A percentile compares a stretch with the other conserved stretches of the same genome.
These are phyloP conservation scores for Ammopiptanthus mongolicus DNA, from an alignment of 306 rosid genomes.

Conservation along the genomic window DNA sequence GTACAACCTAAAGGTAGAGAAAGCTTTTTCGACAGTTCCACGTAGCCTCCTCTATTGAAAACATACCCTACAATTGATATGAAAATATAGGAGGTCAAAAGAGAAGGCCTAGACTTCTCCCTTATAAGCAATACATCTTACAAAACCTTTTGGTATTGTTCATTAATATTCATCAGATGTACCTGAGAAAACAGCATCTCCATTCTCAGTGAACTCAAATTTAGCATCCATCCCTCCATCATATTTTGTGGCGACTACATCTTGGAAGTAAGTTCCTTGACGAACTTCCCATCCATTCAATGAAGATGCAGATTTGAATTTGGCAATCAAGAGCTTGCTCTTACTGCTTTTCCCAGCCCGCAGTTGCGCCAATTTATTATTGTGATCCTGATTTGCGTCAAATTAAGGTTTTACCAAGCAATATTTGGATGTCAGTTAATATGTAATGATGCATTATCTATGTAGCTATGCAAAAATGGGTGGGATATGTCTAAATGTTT, in stretches of 20 bases:
- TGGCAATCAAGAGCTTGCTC: constrained; percentile 75
- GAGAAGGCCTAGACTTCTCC: not conserved
- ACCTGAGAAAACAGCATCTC: constrained; percentile 85
- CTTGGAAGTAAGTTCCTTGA: constrained; percentile 89
- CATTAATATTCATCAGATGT: constrained; percentile 16
- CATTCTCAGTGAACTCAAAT: constrained; percentile 72
- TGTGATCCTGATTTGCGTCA: constrained; percentile 66
- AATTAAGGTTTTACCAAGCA: not conserved
- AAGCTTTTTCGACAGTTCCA: constrained; percentile 79
- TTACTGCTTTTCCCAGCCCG: constrained; percentile 97
- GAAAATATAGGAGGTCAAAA: not conserved
- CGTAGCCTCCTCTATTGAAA: constrained; percentile 88
- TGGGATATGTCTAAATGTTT: not conserved
- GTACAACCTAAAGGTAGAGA: constrained; percentile 85
- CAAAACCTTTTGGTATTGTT: constrained; percentile 3
- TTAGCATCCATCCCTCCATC: constrained; percentile 98
- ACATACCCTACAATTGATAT: constrained; percentile 67
- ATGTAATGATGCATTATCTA: not conserved
- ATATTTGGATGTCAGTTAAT: not conserved
- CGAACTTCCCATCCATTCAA: constrained; percentile 82
- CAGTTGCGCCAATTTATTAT: constrained; percentile 79
- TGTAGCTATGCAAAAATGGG: not conserved
- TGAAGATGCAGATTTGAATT: constrained; percentile 70
- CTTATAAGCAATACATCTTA: not conserved
- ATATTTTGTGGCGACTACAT: constrained; percentile 76